phyloP scores from a whole-genome alignment of 345 rosid species.

The Arabidopsis suecica region DNA sequence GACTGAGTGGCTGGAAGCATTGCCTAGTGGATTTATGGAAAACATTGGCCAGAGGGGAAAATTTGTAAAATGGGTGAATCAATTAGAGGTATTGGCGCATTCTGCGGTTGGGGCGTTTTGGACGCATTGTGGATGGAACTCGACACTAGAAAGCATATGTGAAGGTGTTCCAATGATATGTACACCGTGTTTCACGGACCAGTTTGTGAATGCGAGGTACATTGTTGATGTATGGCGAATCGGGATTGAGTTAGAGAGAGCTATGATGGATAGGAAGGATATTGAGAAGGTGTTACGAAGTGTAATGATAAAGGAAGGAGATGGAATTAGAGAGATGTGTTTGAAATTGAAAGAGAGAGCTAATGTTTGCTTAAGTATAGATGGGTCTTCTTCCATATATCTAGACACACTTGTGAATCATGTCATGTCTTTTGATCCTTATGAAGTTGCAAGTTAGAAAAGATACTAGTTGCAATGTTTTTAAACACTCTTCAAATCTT shows the following conservation, averaged over 20 bases:
- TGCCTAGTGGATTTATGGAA: conserved; percentile 54
- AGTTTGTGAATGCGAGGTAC: conserved; percentile 56
- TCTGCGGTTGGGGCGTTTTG: conserved; percentile 62
- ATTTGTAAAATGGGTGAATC: conserved; percentile 78
- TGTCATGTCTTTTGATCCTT: conserved; percentile 40
- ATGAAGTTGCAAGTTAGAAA: conserved; percentile 23
- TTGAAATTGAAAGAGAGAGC: conserved; percentile 47
- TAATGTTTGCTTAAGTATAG: conserved; percentile 40
- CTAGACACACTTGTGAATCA: conserved; percentile 49
- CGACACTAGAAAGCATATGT: conserved; percentile 63
- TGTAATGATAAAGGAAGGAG: conserved; percentile 47
- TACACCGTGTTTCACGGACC: conserved; percentile 67
- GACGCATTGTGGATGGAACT: conserved; percentile 80
- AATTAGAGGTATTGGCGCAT: conserved; percentile 61
- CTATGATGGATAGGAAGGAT: conserved; percentile 48
- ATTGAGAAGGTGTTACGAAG: conserved; percentile 50
- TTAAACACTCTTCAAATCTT: background rate
- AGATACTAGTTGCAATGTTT: background rate
- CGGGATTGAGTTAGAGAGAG: conserved; percentile 55
- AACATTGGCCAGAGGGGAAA: conserved; percentile 49
- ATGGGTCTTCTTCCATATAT: conserved; percentile 52
- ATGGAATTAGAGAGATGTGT: conserved; percentile 48
- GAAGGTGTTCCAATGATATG: conserved; percentile 83
- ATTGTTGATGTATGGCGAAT: conserved; percentile 60
- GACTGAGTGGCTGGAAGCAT: conserved; percentile 44